These are phyloP conservation scores for Backusella australiensis DNA, from an alignment of 192 early-diverging fungal genomes.

Conservation along the genomic window DNA sequence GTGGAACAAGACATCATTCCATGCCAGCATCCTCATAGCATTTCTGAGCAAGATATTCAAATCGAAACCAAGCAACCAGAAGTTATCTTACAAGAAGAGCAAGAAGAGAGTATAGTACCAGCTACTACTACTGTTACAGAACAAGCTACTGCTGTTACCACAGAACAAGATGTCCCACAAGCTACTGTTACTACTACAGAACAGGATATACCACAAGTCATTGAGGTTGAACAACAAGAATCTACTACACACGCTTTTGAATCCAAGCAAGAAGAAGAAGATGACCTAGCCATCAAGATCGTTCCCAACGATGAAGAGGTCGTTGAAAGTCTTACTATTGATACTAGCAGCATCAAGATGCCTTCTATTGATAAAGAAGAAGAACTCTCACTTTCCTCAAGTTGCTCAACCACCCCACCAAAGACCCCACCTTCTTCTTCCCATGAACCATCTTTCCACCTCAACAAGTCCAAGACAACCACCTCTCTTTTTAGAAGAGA, in stretches of 20 bases:
- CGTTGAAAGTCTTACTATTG: background rate
- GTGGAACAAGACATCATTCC: background rate
- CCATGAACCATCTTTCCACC: background rate
- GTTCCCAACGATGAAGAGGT: background rate
- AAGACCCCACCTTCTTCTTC: background rate
- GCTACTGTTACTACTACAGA: background rate
- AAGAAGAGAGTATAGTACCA: background rate
- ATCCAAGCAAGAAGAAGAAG: background rate
- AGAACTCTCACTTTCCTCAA: background rate
- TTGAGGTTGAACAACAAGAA: background rate
- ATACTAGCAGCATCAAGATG: background rate
- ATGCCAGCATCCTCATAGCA: background rate
- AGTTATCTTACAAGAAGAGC: background rate
- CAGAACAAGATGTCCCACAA: background rate
- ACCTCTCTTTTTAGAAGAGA: conserved; percentile 12
- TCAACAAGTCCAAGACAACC: background rate
- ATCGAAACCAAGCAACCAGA: background rate
- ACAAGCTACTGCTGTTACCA: background rate
- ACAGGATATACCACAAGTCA: background rate
- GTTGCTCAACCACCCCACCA: background rate
- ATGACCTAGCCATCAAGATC: background rate
- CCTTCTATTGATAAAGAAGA: background rate
- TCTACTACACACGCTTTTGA: background rate
- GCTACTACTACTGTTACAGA: background rate
- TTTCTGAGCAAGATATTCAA: background rate